Evolutionary conservation across 1,139 yeast genomes (phyloP), one percentile per base, ranked within the genome.

Genomic region (Casaregolazyma suthepensis): DNA sequence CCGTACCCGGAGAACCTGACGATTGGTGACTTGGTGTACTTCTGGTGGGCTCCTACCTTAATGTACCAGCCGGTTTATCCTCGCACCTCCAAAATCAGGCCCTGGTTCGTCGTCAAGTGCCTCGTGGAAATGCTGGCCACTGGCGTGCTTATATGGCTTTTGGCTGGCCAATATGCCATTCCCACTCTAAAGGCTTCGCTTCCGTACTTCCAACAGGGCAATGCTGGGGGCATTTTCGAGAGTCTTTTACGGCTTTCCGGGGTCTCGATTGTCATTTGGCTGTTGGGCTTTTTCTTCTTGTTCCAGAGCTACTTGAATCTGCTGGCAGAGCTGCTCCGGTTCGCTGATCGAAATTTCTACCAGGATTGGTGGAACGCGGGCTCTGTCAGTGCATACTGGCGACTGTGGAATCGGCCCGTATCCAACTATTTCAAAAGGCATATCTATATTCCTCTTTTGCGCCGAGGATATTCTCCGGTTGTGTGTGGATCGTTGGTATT

Each of bases 351-450:
- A 43, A 83, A 81, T 55, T 84, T 84, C 66, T 84, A 84, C 63
- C 85, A 83, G 18, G 85, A 85, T 43, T 83, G 88, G 88, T 83
- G 89, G 89, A 81, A 84, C 54, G 80, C 87, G 52, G 79, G 82
- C 19, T 82, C 84, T 53, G 82, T 84, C 69, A 81, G 82, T 10
- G 81, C 83, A 54, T 84, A 79, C 69, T 80, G 87, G 69, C 74
- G 84, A 54, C 73, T 77, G 57, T 83, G 89, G 89, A 83, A 83
- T 67, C 73, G 75, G 54, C 87, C 88, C 0, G 85, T 83, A 35
- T 80, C 81, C 60, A 79, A 80, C 59, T 83, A 81, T 63, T 76
- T 83, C 59, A 72, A 80, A 26, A 75, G 88, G 42, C 89, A 83
- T 63, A 77, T 83, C 19, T 83, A 82, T 63, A 62, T 64, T 3